Conservation (phyloP, 2,329 filamentous ascomycete species). For the Colletotrichum musicola region DNA sequence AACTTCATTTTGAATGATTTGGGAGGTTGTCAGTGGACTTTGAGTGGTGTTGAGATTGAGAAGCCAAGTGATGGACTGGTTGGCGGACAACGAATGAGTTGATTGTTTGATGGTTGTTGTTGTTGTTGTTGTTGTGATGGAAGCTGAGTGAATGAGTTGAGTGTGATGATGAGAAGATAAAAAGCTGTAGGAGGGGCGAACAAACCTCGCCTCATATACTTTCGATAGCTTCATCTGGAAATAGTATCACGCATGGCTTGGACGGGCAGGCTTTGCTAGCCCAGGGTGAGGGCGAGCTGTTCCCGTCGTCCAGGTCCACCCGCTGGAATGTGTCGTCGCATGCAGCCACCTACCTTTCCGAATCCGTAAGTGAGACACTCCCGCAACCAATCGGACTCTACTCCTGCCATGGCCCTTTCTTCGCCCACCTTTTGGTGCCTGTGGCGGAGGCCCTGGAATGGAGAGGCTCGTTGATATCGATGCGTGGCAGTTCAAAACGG, state of each 20-base stretch:
- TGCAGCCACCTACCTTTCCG: constrained; percentile 26
- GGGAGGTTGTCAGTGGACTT: constrained; percentile 1
- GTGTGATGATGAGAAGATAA: constrained; percentile 5
- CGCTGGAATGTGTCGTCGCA: constrained; percentile 29
- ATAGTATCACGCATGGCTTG: background rate
- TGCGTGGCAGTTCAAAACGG: constrained; percentile 17
- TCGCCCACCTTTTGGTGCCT: background rate
- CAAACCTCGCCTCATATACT: constrained; percentile 17
- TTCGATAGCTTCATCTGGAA: background rate
- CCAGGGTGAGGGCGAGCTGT: constrained; percentile 2
- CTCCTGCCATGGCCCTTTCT: background rate
- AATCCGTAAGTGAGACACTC: constrained; percentile 22
- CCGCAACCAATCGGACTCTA: constrained; percentile 1
- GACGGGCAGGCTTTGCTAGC: constrained; percentile 1
- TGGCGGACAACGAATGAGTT: constrained; percentile 2
- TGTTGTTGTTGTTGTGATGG: constrained; percentile 2
- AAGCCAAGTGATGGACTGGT: background rate
- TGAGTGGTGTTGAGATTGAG: background rate
- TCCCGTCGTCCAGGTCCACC: constrained; percentile 15
- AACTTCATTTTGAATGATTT: constrained; percentile 35
- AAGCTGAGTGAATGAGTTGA: constrained; percentile 17
- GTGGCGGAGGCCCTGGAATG: constrained; percentile 8
- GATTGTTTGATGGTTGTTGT: background rate
- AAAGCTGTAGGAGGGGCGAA: background rate
- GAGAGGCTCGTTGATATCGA: constrained; percentile 1